phyloP scores from a whole-genome alignment of 306 rosid species.

The Malus fusca region DNA sequence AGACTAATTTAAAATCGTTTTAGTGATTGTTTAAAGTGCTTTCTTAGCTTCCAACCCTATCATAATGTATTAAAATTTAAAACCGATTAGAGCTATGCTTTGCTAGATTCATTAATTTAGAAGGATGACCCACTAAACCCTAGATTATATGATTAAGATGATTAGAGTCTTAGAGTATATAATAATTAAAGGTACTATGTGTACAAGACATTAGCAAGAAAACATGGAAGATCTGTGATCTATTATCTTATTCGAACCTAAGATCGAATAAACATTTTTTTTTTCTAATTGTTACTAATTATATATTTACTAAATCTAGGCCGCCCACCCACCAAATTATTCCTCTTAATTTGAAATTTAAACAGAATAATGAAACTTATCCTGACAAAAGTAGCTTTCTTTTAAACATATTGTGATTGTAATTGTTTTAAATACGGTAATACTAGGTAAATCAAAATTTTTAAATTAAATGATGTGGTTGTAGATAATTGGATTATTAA shows the following conservation, averaged over 20 bases:
- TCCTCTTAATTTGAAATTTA: conserved; percentile 20
- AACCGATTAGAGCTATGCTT: conserved; percentile 6
- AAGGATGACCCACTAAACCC: conserved; percentile 3
- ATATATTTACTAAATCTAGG: conserved; percentile 28
- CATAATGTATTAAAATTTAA: neutral
- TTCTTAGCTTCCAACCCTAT: conserved; percentile 6
- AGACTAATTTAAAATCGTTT: neutral
- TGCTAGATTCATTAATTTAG: neutral
- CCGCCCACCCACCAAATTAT: conserved; percentile 47
- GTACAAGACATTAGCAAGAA: conserved; percentile 35
- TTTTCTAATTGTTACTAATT: conserved; percentile 7
- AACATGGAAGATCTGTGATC: conserved; percentile 66
- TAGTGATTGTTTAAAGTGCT: neutral
- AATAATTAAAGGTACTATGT: neutral
- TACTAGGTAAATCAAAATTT: too few relatives aligned
- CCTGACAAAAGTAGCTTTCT: conserved; percentile 33
- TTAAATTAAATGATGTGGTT: too few relatives aligned
- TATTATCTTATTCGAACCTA: conserved; percentile 33
- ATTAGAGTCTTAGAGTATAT: conserved; percentile 4
- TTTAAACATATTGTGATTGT: conserved; percentile 3
- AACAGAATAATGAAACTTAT: conserved; percentile 16
- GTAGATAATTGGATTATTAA: too few relatives aligned
- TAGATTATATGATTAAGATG: conserved; percentile 13
- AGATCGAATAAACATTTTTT: conserved; percentile 23
- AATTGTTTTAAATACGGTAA: neutral